Percentiles rank a stretch among this genome's conserved stretches.
Conservation (phyloP, 1,139 yeast species). For the Yamadazyma trypodendri region DNA sequence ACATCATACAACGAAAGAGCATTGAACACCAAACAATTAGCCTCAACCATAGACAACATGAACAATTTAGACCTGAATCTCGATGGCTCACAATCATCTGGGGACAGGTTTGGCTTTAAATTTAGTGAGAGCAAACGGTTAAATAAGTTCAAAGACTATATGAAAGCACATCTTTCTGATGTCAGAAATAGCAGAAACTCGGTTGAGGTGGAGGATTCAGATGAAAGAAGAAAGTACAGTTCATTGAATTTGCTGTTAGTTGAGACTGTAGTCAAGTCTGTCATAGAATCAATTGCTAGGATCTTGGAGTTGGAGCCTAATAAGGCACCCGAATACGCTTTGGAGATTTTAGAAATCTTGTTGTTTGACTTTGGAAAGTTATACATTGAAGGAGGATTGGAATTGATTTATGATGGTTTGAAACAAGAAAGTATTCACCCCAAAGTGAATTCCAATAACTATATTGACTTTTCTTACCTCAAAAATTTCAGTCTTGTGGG, state of each 20-base stretch:
- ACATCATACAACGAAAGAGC: conserved; percentile 53
- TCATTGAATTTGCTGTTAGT: conserved; percentile 47
- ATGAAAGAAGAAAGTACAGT: conserved; percentile 25
- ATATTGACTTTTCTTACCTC: conserved; percentile 38
- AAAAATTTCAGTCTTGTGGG: conserved; percentile 55
- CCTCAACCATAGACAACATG: conserved; percentile 40
- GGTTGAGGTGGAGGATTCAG: conserved; percentile 21
- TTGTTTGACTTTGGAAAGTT: conserved; percentile 70
- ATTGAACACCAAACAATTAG: conserved; percentile 45
- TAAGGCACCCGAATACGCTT: conserved; percentile 61
- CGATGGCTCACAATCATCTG: conserved; percentile 15
- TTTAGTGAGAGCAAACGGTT: conserved; percentile 42
- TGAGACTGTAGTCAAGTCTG: conserved; percentile 64
- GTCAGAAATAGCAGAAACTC: conserved; percentile 22
- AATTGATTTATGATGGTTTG: conserved; percentile 55
- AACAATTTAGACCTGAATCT: conserved; percentile 28
- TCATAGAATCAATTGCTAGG: conserved; percentile 80
- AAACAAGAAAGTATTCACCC: conserved; percentile 27
- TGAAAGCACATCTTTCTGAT: conserved; percentile 37
- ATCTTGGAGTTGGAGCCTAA: conserved; percentile 70
- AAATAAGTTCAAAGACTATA: conserved; percentile 39
- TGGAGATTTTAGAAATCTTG: conserved; percentile 66
- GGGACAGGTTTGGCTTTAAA: conserved; percentile 30
- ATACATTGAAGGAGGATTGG: conserved; percentile 74
- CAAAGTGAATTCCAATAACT: conserved; percentile 27